Percentiles rank a stretch among this genome's conserved stretches.
These are phyloP conservation scores for Podospora bellae-mahoneyi DNA, from an alignment of 495 filamentous ascomycete genomes.

Conservation along the genomic window DNA sequence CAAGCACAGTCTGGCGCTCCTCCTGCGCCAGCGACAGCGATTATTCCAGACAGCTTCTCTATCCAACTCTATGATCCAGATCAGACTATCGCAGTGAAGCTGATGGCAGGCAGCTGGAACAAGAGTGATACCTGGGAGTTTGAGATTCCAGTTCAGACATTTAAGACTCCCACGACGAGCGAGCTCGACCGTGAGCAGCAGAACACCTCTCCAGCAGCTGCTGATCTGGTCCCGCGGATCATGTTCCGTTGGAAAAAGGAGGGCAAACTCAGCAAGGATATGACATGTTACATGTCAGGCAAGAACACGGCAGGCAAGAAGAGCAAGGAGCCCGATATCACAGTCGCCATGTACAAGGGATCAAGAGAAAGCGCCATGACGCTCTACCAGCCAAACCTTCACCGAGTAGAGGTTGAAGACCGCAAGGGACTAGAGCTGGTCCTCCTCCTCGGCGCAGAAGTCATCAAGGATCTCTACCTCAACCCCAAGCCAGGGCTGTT, in stretches of 20 bases:
- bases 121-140: conserved; percentile 82
- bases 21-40: conserved; percentile 67
- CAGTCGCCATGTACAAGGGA: conserved; percentile 72
- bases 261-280: conserved; percentile 73
- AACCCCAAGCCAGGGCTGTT: conserved; percentile 65
- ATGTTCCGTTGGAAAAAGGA: conserved; percentile 91
- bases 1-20: conserved; percentile 58
- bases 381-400: conserved; percentile 88
- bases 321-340: conserved; percentile 90
- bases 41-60: conserved; percentile 72
- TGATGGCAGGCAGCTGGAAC: conserved; percentile 72
- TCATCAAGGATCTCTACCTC: conserved; percentile 86
- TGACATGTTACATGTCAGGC: conserved; percentile 77
- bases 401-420: conserved; percentile 88
- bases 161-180: conserved; percentile 72
- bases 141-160: conserved; percentile 82
- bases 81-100: conserved; percentile 68
- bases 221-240: conserved; percentile 71
- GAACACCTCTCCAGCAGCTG: conserved; percentile 60
- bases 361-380: conserved; percentile 55
- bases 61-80: conserved; percentile 94
- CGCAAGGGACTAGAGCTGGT: conserved; percentile 90
- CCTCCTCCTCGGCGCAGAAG: conserved; percentile 73
- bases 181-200: conserved; percentile 70
- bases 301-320: conserved; percentile 68